A percentile compares a stretch with the other conserved stretches of the same genome.
These are phyloP conservation scores for Penicillium verhagenii DNA, from an alignment of 495 filamentous ascomycete species.

Conservation along the genomic window DNA sequence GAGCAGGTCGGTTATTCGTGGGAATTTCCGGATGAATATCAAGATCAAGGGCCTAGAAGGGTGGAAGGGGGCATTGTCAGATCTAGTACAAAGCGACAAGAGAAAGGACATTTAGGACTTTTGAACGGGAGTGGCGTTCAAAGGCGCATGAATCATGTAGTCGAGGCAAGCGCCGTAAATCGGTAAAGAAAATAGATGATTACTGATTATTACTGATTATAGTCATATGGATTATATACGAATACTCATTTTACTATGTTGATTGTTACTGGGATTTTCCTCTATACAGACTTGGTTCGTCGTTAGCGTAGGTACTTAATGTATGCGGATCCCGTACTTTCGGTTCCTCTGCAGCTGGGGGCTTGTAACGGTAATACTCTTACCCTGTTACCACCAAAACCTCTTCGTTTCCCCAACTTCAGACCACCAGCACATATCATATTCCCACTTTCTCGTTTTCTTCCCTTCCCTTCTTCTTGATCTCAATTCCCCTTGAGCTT, in stretches of 20 bases:
- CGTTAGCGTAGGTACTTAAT: neutral
- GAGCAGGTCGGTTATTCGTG: neutral
- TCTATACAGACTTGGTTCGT: neutral
- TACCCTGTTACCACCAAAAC: neutral
- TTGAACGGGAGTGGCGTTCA: constrained; percentile 3
- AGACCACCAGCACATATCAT: constrained; percentile 1
- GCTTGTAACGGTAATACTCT: neutral
- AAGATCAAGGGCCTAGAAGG: neutral
- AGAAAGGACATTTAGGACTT: too few species aligned
- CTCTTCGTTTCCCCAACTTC: neutral
- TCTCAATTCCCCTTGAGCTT: neutral
- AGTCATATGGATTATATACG: neutral
- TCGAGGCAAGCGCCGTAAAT: constrained; percentile 10
- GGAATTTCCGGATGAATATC: neutral
- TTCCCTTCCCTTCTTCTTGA: neutral
- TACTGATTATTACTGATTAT: too few species aligned
- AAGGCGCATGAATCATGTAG: constrained; percentile 5
- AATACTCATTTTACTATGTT: too few species aligned
- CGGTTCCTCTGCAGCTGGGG: neutral
- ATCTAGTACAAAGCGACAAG: neutral
- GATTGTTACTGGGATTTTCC: too few species aligned
- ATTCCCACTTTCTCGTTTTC: neutral
- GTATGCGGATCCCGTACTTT: neutral
- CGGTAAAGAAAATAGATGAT: neutral
- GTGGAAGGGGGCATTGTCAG: neutral